These are phyloP conservation scores for Lyophyllum decastes DNA, from an alignment of 768 basidiomycete genomes.

Conservation along the genomic window DNA sequence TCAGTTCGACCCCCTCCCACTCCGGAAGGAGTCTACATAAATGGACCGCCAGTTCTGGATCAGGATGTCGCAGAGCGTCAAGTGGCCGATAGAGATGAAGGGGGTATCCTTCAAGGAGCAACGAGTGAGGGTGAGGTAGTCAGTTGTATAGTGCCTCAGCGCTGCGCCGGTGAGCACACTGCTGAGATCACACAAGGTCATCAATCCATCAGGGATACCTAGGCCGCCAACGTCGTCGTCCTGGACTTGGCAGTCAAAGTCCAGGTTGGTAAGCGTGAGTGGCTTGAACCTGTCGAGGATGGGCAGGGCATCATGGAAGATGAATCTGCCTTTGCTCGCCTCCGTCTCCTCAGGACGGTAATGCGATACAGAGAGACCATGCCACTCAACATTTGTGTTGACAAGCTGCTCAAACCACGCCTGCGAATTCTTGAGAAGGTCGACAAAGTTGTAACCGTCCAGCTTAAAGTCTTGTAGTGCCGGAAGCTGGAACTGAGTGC, in stretches of 20 bases:
- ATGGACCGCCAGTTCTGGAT: neutral
- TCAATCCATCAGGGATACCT: neutral
- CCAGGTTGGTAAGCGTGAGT: neutral
- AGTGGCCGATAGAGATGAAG: neutral
- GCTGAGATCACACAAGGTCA: neutral
- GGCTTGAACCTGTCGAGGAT: neutral
- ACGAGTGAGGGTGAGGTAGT: neutral
- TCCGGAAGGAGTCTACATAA: neutral
- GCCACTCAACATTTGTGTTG: neutral
- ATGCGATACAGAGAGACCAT: neutral
- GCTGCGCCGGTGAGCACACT: neutral
- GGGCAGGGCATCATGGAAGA: neutral
- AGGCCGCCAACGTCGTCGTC: neutral
- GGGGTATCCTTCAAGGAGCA: neutral
- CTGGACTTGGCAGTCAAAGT: neutral
- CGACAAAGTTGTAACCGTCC: neutral
- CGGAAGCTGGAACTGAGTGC: neutral
- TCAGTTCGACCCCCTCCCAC: neutral
- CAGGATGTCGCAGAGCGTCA: neutral
- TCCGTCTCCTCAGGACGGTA: neutral
- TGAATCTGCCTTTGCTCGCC: neutral
- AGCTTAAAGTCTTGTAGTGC: neutral
- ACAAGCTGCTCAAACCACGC: neutral
- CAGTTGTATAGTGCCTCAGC: neutral
- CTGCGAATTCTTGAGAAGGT: neutral